These are phyloP conservation scores for Coffea humblotiana DNA, from an alignment of 305 asterid genomes.

Conservation along the genomic window DNA sequence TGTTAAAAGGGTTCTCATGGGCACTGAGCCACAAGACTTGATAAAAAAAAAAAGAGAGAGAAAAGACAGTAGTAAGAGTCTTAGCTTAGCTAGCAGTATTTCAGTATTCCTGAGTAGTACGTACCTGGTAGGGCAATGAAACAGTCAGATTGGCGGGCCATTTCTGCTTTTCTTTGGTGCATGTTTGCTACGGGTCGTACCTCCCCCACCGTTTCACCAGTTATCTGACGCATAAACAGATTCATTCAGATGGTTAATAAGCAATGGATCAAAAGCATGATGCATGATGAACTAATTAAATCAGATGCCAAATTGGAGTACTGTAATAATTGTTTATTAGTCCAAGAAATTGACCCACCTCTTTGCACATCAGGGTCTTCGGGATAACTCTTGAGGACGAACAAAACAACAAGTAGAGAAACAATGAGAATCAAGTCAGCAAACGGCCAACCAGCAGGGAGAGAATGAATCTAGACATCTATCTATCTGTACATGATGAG, in stretches of 20 bases:
- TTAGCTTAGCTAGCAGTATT: too few relatives aligned
- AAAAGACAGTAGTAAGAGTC: too few relatives aligned
- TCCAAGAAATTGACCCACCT: constrained; percentile 22
- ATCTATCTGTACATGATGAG: too few relatives aligned
- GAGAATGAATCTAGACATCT: not conserved
- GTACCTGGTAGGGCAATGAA: constrained; percentile 55
- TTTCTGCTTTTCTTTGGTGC: constrained; percentile 59
- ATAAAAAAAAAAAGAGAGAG: too few relatives aligned
- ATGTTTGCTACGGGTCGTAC: constrained; percentile 42
- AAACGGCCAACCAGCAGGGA: not conserved
- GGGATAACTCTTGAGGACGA: constrained; percentile 35
- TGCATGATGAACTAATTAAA: not conserved
- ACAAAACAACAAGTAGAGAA: not conserved
- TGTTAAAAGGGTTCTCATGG: too few relatives aligned
- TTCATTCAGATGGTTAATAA: not conserved
- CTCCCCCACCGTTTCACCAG: constrained; percentile 51
- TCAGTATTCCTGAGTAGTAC: not conserved
- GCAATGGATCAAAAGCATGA: not conserved
- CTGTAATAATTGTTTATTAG: not conserved
- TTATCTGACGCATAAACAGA: constrained; percentile 23
- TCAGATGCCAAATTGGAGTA: not conserved
- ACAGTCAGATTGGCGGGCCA: constrained; percentile 50
- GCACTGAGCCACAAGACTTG: not conserved
- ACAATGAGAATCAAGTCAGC: not conserved
- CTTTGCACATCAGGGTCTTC: constrained; percentile 35